These are phyloP conservation scores for Cladosporium oxysporum DNA, from an alignment of 2,329 filamentous ascomycete species.

Conservation along the genomic window DNA sequence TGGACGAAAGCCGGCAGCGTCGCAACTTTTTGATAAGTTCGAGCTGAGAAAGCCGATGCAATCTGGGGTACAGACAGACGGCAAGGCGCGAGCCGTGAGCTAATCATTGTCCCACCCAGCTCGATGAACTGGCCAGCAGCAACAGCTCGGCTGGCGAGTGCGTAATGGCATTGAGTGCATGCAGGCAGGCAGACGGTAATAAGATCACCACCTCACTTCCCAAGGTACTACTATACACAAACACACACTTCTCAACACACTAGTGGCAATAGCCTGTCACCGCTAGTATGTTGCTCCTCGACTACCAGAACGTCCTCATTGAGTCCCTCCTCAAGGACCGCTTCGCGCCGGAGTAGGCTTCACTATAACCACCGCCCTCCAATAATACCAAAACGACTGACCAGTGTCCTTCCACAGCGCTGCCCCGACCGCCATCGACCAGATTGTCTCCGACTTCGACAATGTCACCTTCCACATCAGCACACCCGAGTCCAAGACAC, in stretches of 20 bases:
- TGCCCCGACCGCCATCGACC: conserved; percentile 85
- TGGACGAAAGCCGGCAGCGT: neutral
- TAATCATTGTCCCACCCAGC: neutral
- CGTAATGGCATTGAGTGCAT: conserved; percentile 5
- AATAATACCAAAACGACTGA: conserved; percentile 10
- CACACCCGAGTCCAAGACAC: conserved; percentile 88
- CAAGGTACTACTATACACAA: neutral
- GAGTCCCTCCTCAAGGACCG: conserved; percentile 94
- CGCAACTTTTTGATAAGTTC: conserved; percentile 10
- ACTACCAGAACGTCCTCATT: conserved; percentile 98
- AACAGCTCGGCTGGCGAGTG: conserved; percentile 1
- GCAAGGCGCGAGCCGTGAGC: neutral
- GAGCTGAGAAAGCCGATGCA: conserved; percentile 5
- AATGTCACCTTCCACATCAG: conserved; percentile 98
- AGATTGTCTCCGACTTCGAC: conserved; percentile 98
- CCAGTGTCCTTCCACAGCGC: conserved; percentile 57
- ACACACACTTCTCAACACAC: neutral
- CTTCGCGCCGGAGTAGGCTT: conserved; percentile 57
- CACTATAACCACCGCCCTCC: conserved; percentile 17
- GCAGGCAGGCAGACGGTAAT: neutral
- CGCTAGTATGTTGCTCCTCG: conserved; percentile 78
- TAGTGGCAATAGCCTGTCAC: neutral
- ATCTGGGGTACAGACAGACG: neutral
- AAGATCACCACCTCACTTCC: neutral
- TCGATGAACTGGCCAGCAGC: conserved; percentile 1